Percentiles rank a stretch among this genome's conserved stretches.
Conservation (phyloP, 208 protist species). For the Herpetomonas tarakana region DNA sequence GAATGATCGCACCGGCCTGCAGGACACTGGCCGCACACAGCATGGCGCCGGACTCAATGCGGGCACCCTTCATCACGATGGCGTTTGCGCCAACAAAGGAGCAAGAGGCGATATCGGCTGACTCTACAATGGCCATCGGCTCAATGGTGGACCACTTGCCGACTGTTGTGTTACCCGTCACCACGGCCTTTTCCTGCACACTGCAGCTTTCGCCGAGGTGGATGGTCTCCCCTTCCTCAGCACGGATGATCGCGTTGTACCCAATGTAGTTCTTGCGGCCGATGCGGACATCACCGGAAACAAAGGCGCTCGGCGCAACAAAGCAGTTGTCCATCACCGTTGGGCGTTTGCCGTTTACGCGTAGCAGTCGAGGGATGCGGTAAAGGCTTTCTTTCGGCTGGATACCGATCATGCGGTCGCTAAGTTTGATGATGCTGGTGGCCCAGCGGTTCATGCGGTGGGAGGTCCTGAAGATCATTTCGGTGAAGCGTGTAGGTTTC, state of each 20-base stretch:
- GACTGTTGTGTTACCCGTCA: conserved; percentile 81
- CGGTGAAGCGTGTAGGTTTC: conserved; percentile 11
- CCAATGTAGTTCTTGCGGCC: conserved; percentile 90
- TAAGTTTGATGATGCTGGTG: conserved; percentile 44
- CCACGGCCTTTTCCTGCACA: conserved; percentile 87
- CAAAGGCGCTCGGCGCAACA: conserved; percentile 80
- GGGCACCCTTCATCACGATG: conserved; percentile 82
- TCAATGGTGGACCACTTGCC: conserved; percentile 90
- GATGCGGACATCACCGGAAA: conserved; percentile 82
- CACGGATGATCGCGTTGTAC: conserved; percentile 86
- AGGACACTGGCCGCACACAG: conserved; percentile 86
- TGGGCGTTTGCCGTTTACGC: conserved; percentile 65
- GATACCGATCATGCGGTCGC: conserved; percentile 66
- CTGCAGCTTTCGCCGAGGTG: conserved; percentile 88
- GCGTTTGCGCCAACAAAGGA: conserved; percentile 86
- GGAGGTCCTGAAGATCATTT: conserved; percentile 28
- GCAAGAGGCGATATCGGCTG: conserved; percentile 81
- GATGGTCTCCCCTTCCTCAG: conserved; percentile 76
- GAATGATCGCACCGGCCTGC: conserved; percentile 80
- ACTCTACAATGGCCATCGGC: conserved; percentile 87
- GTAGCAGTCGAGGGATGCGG: conserved; percentile 71
- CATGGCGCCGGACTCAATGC: conserved; percentile 86
- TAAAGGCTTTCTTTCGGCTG: conserved; percentile 80
- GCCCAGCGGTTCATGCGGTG: conserved; percentile 38
- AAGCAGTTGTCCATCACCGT: conserved; percentile 89